phyloP scores from a whole-genome alignment of 768 basidiomycete species.

The Mycena galopus region DNA sequence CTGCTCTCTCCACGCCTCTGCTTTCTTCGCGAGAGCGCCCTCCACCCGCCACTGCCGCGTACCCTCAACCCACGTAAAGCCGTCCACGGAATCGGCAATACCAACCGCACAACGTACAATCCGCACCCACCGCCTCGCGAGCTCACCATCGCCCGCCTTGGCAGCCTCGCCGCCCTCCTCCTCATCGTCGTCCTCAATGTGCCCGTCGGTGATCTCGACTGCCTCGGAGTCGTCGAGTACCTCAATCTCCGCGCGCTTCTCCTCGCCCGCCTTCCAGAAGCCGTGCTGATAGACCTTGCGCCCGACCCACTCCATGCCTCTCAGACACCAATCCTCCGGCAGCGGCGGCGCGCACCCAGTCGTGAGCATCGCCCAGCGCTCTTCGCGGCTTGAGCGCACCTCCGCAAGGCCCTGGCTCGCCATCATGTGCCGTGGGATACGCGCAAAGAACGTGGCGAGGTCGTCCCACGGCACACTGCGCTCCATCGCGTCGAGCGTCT shows the following conservation, averaged over 20 bases:
- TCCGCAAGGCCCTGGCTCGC: conserved; percentile 56
- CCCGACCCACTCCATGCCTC: conserved; percentile 98
- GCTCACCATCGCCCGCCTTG: conserved; percentile 51
- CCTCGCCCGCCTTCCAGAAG: conserved; percentile 90
- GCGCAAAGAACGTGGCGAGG: conserved; percentile 73
- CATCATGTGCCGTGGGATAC: conserved; percentile 68
- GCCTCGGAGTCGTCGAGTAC: conserved; percentile 75
- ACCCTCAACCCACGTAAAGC: conserved; percentile 76
- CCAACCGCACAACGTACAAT: conserved; percentile 77
- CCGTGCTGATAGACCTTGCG: conserved; percentile 92
- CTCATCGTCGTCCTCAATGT: conserved; percentile 83
- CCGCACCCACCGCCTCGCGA: conserved; percentile 79
- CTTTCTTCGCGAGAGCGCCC: conserved; percentile 76
- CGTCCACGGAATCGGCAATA: conserved; percentile 78
- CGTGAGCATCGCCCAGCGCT: conserved; percentile 77
- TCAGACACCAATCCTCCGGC: conserved; percentile 94
- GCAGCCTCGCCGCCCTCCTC: conserved; percentile 55
- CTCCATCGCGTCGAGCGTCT: conserved; percentile 74
- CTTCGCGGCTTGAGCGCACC: conserved; percentile 47
- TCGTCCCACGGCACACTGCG: conserved; percentile 88
- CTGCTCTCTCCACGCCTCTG: conserved; percentile 77
- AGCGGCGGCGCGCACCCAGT: conserved; percentile 78
- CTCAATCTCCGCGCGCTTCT: conserved; percentile 79
- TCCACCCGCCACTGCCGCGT: conserved; percentile 74
- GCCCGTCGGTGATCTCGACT: conserved; percentile 75